Base-by-base conservation (phyloP, 2,329 filamentous ascomycete genomes). In the Fusarium stilboides region DNA sequence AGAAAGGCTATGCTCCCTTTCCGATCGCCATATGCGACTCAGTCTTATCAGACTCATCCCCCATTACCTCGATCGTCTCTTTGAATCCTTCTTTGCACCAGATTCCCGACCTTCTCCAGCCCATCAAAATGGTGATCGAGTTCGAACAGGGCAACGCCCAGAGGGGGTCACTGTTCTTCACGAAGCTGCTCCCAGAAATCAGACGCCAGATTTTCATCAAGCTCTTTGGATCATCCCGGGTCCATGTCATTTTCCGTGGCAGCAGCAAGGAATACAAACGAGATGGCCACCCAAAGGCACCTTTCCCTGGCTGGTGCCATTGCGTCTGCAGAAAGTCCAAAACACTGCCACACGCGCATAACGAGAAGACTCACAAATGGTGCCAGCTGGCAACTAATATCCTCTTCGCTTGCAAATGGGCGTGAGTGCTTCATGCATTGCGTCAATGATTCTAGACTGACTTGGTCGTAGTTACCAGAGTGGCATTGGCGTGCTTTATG, bases 361-460 rank as follows among this genome's bases (percentile, higher is more conserved):
- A 2, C 6, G 56, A 65, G n/a, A 0, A 6, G 1, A 14, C 12
- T 4, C 56, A 65, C 9, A 62, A 52, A 28, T 65, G 61, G 51
- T 15, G 56, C 8, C 49, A 12, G 1, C 8, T 67, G 10, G 13
- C 56, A 0, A 44, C 31, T 0, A n/a, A 49, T 3, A 1, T 67
- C 8, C 15, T 65, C 0, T 40, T 61, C 7, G 45, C 62, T 13
- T 67, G 56, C 26, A 67, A 43, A 20, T 39, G 56, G 39, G 46
- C 43, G 62, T 67, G 31, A 53, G 63, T 44, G 5, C 9, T 37
- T 8, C 19, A 14, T 2, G 5, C 28, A 10, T 3, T 12, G 13
- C 13, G 6, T 5, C 22, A 14, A 17, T 17, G 6, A 14, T 9
- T 14, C 10, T 31, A 12, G 28, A 13, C 28, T 8, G 24, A n/a